These are phyloP conservation scores for Penicillium sp. DNA, from an alignment of 2,329 filamentous ascomycete species.

Conservation along the genomic window DNA sequence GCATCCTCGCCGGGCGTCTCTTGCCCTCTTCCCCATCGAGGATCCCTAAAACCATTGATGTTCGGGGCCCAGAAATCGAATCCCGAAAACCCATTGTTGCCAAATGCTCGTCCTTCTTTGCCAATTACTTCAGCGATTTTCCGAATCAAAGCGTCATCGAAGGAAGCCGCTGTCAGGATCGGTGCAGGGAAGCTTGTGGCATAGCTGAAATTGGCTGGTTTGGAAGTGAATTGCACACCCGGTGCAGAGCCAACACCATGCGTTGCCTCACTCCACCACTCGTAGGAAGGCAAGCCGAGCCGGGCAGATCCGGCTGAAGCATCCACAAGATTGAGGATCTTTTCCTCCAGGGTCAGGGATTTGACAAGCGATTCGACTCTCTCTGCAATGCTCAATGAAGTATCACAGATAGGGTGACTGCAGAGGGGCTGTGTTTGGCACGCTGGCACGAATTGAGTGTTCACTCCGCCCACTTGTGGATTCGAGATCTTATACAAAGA, in stretches of 20 bases:
- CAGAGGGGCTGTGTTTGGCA: constrained; percentile 1
- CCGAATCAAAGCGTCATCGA: constrained; percentile 55
- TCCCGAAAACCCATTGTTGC: constrained; percentile 52
- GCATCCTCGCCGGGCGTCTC: constrained; percentile 64
- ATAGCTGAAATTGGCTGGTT: constrained; percentile 54
- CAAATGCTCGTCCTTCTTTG: constrained; percentile 66
- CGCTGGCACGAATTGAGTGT: constrained; percentile 1
- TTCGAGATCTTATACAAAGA: constrained; percentile 2
- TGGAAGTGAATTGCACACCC: constrained; percentile 55
- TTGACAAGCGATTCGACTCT: constrained; percentile 2
- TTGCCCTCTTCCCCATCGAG: constrained; percentile 62
- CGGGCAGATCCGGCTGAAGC: constrained; percentile 10
- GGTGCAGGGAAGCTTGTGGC: constrained; percentile 68
- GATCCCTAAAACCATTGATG: constrained; percentile 66
- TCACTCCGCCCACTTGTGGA: neutral
- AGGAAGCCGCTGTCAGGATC: constrained; percentile 63
- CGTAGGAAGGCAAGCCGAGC: constrained; percentile 61
- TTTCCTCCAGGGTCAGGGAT: constrained; percentile 55
- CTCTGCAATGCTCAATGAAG: neutral
- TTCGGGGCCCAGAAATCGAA: constrained; percentile 62
- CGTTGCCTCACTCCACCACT: constrained; percentile 66
- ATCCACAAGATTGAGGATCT: constrained; percentile 50
- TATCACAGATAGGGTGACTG: constrained; percentile 1
- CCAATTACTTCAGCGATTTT: constrained; percentile 20
- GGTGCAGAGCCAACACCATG: constrained; percentile 59